Evolutionary conservation across 2,329 filamentous ascomycete species (phyloP).

Genomic region (Fusarium graminum): DNA sequence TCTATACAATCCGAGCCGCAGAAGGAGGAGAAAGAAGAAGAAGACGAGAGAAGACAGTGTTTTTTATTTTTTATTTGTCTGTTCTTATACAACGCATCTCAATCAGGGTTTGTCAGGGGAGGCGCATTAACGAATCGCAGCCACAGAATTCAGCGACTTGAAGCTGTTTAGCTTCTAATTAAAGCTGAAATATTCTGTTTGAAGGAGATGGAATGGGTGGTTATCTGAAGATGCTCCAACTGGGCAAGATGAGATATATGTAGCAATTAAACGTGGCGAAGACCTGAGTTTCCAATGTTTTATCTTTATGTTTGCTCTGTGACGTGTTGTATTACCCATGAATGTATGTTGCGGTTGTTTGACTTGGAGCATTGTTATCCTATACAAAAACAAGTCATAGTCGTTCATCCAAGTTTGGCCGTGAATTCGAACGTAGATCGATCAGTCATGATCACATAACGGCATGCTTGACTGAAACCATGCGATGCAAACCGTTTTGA

Average conservation of each 20-base stretch:
- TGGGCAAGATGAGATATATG: slow-evolving; percentile 16
- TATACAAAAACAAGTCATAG: too few species aligned
- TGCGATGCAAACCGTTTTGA: not conserved
- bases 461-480: not conserved
- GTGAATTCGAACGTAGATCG: too few species aligned
- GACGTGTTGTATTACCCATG: too few species aligned
- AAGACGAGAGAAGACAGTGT: slow-evolving; percentile 13
- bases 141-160: slow-evolving; percentile 33
- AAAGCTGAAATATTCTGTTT: slow-evolving; percentile 27
- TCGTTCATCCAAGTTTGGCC: too few species aligned
- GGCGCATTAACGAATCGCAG: slow-evolving; percentile 46
- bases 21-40: slow-evolving; percentile 24
- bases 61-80: slow-evolving; percentile 43
- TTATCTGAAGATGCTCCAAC: slow-evolving; percentile 9
- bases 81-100: slow-evolving; percentile 49
- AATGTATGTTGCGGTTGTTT: too few species aligned
- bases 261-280: slow-evolving; percentile 14
- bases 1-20: slow-evolving; percentile 24
- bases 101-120: slow-evolving; percentile 38
- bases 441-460: too few species aligned
- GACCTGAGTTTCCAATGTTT: slow-evolving; percentile 6
- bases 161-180: slow-evolving; percentile 21
- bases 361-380: too few species aligned
- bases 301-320: not conserved
- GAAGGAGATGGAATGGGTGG: slow-evolving; percentile 7